These are phyloP conservation scores for Hanseniaspora valbyensis DNA, from an alignment of 805 yeast species.

Conservation along the genomic window DNA sequence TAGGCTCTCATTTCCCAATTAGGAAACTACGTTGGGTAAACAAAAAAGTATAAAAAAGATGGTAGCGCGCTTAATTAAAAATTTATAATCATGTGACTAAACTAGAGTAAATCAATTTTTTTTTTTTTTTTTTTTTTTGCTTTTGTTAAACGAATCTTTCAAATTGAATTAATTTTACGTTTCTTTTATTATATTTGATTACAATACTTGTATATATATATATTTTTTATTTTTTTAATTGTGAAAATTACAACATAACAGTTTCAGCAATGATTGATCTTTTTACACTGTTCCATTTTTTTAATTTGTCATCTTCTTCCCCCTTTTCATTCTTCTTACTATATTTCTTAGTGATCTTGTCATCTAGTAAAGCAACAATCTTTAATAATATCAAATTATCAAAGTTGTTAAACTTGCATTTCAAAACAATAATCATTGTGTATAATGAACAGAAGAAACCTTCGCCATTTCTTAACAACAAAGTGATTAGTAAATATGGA, in stretches of 20 bases:
- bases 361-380: not conserved
- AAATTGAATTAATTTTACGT: too few relatives aligned
- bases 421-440: not conserved
- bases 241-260: not conserved
- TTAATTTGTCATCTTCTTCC: not conserved
- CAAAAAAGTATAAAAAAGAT: too few relatives aligned
- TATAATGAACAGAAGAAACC: constrained; percentile 4
- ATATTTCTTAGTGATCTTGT: not conserved
- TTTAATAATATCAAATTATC: constrained; percentile 2
- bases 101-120: too few relatives aligned
- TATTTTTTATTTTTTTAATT: not conserved
- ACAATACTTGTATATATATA: too few relatives aligned
- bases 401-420: constrained; percentile 10
- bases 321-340: not conserved
- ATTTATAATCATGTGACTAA: too few relatives aligned
- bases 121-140: too few relatives aligned
- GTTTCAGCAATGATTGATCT: constrained; percentile 7
- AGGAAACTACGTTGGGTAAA: too few relatives aligned
- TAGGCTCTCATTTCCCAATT: too few relatives aligned
- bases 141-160: too few relatives aligned
- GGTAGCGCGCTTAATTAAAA: too few relatives aligned
- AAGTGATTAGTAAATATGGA: constrained; percentile 2
- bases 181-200: too few relatives aligned
- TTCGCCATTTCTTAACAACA: not conserved
- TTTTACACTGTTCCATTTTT: constrained; percentile 5